Evolutionary conservation across 225 moss, liverwort and hornwort genomes (phyloP).

Genomic region (Antitrichia curtipendula): DNA sequence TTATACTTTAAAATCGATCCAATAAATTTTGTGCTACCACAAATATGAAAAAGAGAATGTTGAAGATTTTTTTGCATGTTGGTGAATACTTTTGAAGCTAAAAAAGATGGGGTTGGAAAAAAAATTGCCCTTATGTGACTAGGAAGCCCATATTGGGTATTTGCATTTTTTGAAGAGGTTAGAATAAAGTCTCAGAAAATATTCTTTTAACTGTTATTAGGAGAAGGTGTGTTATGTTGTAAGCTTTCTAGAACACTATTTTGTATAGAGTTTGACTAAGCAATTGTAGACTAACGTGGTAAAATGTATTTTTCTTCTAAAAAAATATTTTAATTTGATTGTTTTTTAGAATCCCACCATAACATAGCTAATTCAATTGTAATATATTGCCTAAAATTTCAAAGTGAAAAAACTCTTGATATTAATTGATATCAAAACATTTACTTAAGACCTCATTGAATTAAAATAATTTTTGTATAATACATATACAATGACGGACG

Average conservation of each 20-base stretch:
- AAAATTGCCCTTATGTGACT: not conserved
- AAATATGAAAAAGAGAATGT: not conserved
- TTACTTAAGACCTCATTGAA: too few species aligned
- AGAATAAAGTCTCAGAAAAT: not conserved
- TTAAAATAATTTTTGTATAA: not conserved
- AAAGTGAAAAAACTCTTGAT: not conserved
- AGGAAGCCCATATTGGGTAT: rapidly evolving
- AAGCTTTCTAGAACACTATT: not conserved
- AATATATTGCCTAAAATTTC: not conserved
- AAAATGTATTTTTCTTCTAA: not conserved
- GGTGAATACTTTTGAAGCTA: not conserved
- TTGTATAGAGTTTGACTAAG: not conserved
- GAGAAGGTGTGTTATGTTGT: not conserved
- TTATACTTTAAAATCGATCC: rapidly evolving
- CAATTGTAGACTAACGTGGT: not conserved
- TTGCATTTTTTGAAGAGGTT: rapidly evolving
- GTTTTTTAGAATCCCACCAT: rapidly evolving
- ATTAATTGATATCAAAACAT: not conserved
- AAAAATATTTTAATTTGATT: not conserved
- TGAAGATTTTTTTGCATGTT: too few species aligned
- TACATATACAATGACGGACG: not conserved
- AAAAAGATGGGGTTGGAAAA: not conserved
- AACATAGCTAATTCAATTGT: not conserved
- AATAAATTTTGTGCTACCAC: rapidly evolving
- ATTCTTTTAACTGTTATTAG: not conserved